Conservation (phyloP, 164 flowering plant species). For the Chimonanthus salicifolius region DNA sequence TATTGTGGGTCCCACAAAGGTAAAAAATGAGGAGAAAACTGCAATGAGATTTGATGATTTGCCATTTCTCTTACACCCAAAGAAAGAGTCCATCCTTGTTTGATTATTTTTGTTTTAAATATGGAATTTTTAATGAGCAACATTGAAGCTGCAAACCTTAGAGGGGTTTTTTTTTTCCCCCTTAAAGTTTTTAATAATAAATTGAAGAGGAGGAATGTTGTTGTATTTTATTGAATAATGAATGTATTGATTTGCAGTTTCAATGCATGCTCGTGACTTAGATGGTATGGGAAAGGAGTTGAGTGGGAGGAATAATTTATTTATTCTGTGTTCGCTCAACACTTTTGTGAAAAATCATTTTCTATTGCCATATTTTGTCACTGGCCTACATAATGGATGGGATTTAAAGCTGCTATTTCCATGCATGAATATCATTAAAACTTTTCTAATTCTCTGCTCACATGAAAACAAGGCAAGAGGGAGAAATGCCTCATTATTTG, state of each 20-base stretch:
- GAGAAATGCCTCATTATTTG: background rate
- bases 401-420: slow-evolving; percentile 12
- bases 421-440: background rate
- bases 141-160: background rate
- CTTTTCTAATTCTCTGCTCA: slow-evolving; percentile 7
- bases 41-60: no score
- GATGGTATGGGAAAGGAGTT: slow-evolving; percentile 19
- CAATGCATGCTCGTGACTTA: slow-evolving; percentile 38
- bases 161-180: no score
- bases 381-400: slow-evolving; percentile 14
- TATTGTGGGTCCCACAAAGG: no score
- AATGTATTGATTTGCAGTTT: slow-evolving; percentile 9
- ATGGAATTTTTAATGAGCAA: background rate
- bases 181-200: no score
- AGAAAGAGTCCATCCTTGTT: background rate
- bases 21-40: no score
- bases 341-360: slow-evolving; percentile 18
- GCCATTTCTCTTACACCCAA: background rate
- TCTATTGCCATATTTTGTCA: slow-evolving; percentile 17
- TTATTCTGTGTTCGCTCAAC: slow-evolving; percentile 11
- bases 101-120: background rate
- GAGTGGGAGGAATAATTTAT: slow-evolving; percentile 19
- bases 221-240: background rate
- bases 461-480: background rate
- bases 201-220: slow-evolving; percentile 9